Percentiles rank a stretch among this genome's conserved stretches.
These are phyloP conservation scores for Cucumis melo DNA, from an alignment of 306 rosid genomes.

Conservation along the genomic window DNA sequence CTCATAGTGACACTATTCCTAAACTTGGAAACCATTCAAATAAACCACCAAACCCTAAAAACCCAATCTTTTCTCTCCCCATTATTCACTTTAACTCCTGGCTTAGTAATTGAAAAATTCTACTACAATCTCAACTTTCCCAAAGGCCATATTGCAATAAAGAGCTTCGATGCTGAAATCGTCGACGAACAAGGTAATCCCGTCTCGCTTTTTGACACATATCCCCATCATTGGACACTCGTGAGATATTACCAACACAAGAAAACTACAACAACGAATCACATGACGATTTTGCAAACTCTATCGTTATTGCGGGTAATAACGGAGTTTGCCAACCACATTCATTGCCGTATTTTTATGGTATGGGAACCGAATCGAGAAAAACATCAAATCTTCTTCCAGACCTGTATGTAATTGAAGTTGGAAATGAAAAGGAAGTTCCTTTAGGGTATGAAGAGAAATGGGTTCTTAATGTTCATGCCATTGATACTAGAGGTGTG, in stretches of 20 bases:
- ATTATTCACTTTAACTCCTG: slow-evolving; percentile 38
- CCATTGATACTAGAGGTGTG: slow-evolving; percentile 55
- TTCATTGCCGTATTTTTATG: slow-evolving; percentile 30
- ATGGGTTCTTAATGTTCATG: slow-evolving; percentile 63
- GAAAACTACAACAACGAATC: neutral
- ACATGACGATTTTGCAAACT: neutral
- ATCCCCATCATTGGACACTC: slow-evolving; percentile 63
- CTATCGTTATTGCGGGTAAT: slow-evolving; percentile 11
- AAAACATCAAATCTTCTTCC: slow-evolving; percentile 42
- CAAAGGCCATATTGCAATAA: slow-evolving; percentile 53
- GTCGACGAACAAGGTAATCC: slow-evolving; percentile 47
- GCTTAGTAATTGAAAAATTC: slow-evolving; percentile 37
- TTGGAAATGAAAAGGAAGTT: slow-evolving; percentile 40
- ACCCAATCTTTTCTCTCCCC: slow-evolving; percentile 42
- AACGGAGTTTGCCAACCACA: slow-evolving; percentile 38
- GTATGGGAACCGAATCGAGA: slow-evolving; percentile 63
- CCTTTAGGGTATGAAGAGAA: slow-evolving; percentile 57
- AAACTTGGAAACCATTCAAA: neutral
- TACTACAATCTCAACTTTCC: slow-evolving; percentile 39
- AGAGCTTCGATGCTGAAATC: slow-evolving; percentile 52
- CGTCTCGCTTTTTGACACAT: slow-evolving; percentile 57
- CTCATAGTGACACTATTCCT: neutral
- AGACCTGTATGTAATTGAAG: slow-evolving; percentile 49
- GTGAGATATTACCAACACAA: slow-evolving; percentile 7
- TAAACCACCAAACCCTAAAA: slow-evolving; percentile 15